Evolutionary conservation across 306 rosid genomes (phyloP).

Genomic region (Trifolium pratense): DNA sequence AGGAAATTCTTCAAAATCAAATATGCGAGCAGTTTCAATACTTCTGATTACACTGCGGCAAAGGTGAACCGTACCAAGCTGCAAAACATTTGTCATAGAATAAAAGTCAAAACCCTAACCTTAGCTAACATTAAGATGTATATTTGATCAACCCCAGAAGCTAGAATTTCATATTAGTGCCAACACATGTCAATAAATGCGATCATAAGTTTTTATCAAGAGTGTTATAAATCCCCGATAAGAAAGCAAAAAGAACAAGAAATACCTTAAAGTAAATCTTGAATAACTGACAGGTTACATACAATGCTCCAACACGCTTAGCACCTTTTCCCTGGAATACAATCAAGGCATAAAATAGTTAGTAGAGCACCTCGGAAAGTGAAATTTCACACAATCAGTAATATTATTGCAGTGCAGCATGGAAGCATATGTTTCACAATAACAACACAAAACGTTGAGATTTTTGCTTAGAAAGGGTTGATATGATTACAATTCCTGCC

Average conservation of each 20-base stretch:
- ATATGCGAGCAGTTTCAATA: slow-evolving; percentile 93
- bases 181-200: slow-evolving; percentile 25
- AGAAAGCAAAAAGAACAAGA: slow-evolving; percentile 27
- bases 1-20: slow-evolving; percentile 98
- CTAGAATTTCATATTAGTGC: slow-evolving; percentile 30
- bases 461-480: slow-evolving; percentile 20
- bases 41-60: slow-evolving; percentile 98
- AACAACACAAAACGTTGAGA: background rate
- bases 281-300: slow-evolving; percentile 93
- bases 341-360: slow-evolving; percentile 35
- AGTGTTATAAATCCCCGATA: background rate
- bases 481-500: background rate
- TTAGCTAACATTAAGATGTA: background rate
- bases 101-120: slow-evolving; percentile 31
- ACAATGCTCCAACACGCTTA: slow-evolving; percentile 93
- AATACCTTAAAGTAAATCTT: slow-evolving; percentile 90
- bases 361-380: slow-evolving; percentile 18
- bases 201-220: slow-evolving; percentile 11
- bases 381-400: slow-evolving; percentile 28
- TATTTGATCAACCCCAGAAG: slow-evolving; percentile 6
- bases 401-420: slow-evolving; percentile 14
- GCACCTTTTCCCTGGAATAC: slow-evolving; percentile 85
- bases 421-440: slow-evolving; percentile 28
- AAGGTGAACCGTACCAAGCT: slow-evolving; percentile 97
- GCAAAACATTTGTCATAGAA: slow-evolving; percentile 51